A percentile compares a stretch with the other conserved stretches of the same genome.
These are phyloP conservation scores for Pleodorina starrii DNA, from an alignment of 139 green algal species.

Conservation along the genomic window DNA sequence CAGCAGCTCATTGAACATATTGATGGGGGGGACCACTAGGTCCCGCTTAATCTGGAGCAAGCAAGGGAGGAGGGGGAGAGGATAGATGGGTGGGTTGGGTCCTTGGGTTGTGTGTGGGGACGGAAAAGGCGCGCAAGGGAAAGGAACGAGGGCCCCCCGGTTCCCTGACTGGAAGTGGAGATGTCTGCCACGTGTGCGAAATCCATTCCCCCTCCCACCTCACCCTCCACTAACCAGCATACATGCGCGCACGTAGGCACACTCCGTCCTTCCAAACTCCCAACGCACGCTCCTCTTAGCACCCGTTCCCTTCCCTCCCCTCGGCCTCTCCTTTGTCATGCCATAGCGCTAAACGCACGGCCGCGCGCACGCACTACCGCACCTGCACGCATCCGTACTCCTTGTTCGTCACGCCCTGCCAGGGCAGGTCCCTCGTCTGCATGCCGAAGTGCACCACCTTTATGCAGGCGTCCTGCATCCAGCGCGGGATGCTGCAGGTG, in stretches of 20 bases:
- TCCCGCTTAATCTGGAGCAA: constrained; percentile 17
- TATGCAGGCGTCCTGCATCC: constrained; percentile 35
- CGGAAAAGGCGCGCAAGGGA: neutral
- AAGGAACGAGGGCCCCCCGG: neutral
- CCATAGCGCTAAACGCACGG: neutral
- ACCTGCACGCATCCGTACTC: constrained; percentile 44
- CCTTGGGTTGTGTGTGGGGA: neutral
- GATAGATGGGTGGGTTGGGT: neutral
- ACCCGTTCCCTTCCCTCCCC: neutral
- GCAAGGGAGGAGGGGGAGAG: neutral
- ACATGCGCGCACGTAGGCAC: neutral
- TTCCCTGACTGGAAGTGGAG: too few species aligned
- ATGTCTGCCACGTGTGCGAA: too few species aligned
- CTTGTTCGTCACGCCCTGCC: neutral
- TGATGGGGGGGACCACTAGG: constrained; percentile 29
- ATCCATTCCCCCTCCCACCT: too few species aligned
- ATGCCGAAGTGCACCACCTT: constrained; percentile 50
- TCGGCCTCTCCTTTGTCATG: neutral
- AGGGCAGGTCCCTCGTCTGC: neutral
- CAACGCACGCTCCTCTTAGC: neutral
- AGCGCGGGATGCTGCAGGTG: constrained; percentile 4
- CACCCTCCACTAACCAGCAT: neutral
- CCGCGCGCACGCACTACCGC: too few species aligned
- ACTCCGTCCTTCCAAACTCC: neutral
- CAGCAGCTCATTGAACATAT: constrained; percentile 21